Base-by-base conservation (phyloP, 2,329 filamentous ascomycete genomes). In the Talaromyces sp. region DNA sequence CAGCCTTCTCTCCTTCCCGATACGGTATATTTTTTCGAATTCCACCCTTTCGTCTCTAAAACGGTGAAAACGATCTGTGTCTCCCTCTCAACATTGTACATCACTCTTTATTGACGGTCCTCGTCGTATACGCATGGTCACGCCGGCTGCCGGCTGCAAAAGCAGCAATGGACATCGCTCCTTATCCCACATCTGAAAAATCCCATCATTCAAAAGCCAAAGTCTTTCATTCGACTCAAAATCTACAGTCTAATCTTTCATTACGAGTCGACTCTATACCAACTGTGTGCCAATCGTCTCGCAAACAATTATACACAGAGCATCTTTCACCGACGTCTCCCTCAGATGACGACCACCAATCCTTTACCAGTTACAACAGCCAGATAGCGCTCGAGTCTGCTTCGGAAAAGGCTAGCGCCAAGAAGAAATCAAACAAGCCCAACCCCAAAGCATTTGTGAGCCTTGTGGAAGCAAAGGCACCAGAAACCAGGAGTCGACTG, bases 151-250 rank as follows among this genome's bases (percentile, higher is more conserved):
- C 46, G 35, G 59, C 59, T 60, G 24, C 53, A 43, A 52, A 58
- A 52, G 63, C 56, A 64, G 65, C 55, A 53, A 70, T 70, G 69
- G 62, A 65, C 63, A 62, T 67, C 64, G 64, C 62, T 49, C 66
- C 59, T 67, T 67, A 62, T 66, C 67, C 65, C 58, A 70, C 68
- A 58, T 66, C 66, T 21, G 66, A 70, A 63, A 64, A 68, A 63
- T 58, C 56, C 19, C 31, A 49, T 41, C 64, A 63, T 59, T 64
- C 65, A 14, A 60, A 58, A 27, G 54, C 59, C 58, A 58, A 61
- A 60, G 58, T 62, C 56, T 53, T 63, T 62, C 56, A 50, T 59
- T 29, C 57, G 50, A 24, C 64, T 55, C 43, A 58, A 52, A 57
- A 35, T 49, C 24, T 63, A 58, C 63, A 26, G 50, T 60, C 63